Conservation (phyloP, 2,329 filamentous ascomycete genomes). For the Aureobasidium sp. region DNA sequence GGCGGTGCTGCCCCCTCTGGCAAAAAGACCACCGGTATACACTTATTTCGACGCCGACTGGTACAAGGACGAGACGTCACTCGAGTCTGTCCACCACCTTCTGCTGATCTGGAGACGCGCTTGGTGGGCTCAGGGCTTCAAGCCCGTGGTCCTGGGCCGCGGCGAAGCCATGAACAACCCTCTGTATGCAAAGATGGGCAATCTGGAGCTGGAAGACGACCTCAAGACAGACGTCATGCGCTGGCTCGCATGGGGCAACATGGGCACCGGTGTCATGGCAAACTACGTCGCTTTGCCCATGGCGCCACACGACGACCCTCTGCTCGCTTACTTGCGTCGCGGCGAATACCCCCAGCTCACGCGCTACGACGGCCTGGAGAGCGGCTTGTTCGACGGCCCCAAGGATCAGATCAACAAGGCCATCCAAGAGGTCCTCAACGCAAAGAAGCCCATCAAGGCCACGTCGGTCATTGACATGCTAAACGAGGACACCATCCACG, state of each 20-base stretch:
- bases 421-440: constrained; percentile 33
- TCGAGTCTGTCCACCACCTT: constrained; percentile 67
- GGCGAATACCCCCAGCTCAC: constrained; percentile 67
- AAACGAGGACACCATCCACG: constrained; percentile 49
- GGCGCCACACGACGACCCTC: constrained; percentile 61
- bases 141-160: constrained; percentile 68
- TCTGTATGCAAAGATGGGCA: constrained; percentile 62
- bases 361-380: constrained; percentile 61
- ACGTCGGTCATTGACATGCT: constrained; percentile 57
- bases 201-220: constrained; percentile 48
- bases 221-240: constrained; percentile 65
- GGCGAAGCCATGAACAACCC: constrained; percentile 78
- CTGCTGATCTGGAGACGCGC: constrained; percentile 82
- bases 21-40: constrained; percentile 65
- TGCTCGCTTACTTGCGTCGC: constrained; percentile 63
- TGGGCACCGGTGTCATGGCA: constrained; percentile 73
- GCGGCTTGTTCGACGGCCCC: constrained; percentile 64
- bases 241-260: constrained; percentile 89
- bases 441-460: constrained; percentile 48
- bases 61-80: constrained; percentile 53
- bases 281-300: constrained; percentile 80
- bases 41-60: constrained; percentile 75
- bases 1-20: constrained; percentile 70
- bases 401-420: constrained; percentile 40
- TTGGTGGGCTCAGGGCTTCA: constrained; percentile 93